Conservation (phyloP, 129 eudicot genomes). For the Lonicera japonica region DNA sequence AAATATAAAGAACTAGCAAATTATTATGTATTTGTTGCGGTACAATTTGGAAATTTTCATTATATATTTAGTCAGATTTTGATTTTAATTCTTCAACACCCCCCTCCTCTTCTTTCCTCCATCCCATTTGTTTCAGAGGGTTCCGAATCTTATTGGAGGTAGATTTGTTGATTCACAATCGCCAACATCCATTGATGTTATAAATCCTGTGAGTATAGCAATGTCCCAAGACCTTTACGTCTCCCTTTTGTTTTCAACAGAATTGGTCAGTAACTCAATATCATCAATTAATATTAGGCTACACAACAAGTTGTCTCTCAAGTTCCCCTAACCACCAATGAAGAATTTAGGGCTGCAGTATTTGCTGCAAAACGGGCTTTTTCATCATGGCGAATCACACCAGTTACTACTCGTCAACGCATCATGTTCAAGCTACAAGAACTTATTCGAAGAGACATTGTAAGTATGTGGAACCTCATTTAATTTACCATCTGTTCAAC, state of each 20-base stretch:
- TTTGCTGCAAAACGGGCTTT: conserved; percentile 87
- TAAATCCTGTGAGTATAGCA: conserved; percentile 65
- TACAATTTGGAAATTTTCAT: too few species aligned
- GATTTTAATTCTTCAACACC: neutral
- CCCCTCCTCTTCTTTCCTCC: neutral
- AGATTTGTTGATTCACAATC: conserved; percentile 75
- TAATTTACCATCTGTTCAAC: neutral
- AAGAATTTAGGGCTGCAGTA: conserved; percentile 89
- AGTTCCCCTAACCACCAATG: conserved; percentile 71
- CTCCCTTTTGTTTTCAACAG: neutral
- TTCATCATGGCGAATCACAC: conserved; percentile 82
- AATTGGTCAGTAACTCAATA: neutral
- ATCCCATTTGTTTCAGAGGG: conserved; percentile 44
- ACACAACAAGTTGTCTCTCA: conserved; percentile 88
- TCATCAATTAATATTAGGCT: conserved; percentile 40
- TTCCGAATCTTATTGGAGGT: conserved; percentile 82
- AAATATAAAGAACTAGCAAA: too few species aligned
- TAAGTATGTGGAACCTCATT: conserved; percentile 17
- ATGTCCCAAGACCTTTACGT: neutral
- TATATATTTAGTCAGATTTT: too few species aligned
- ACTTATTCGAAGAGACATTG: conserved; percentile 83
- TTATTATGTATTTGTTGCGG: too few species aligned
- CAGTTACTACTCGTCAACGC: conserved; percentile 76
- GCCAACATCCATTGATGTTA: conserved; percentile 64
- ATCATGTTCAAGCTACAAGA: conserved; percentile 89